Conservation (phyloP, 2,329 filamentous ascomycete genomes). For the Macrophomina tecta region DNA sequence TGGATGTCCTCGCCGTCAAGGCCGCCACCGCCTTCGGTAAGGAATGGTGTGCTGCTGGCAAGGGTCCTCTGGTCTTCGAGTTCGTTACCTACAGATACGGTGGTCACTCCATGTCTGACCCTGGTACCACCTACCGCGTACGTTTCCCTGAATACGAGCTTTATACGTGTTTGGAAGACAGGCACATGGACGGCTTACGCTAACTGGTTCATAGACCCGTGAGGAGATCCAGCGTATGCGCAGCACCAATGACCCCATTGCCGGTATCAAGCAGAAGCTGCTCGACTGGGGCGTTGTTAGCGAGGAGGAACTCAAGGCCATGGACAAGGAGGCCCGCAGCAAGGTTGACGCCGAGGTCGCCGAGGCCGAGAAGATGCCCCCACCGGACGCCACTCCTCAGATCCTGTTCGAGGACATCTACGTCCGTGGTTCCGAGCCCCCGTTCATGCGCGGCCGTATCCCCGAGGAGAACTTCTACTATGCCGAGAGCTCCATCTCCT, state of each 20-base stretch:
- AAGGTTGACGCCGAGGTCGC: constrained; percentile 90
- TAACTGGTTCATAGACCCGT: constrained; percentile 66
- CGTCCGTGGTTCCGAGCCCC: constrained; percentile 83
- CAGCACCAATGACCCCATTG: constrained; percentile 97
- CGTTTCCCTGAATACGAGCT: constrained; percentile 30
- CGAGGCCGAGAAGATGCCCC: constrained; percentile 84
- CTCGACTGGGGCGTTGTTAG: constrained; percentile 90
- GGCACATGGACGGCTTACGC: constrained; percentile 13
- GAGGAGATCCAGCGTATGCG: constrained; percentile 99
- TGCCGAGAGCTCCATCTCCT: constrained; percentile 36
- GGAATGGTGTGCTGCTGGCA: constrained; percentile 80
- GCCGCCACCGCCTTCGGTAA: constrained; percentile 94
- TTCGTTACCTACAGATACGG: constrained; percentile 99
- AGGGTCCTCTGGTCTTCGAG: constrained; percentile 95
- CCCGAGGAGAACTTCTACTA: constrained; percentile 93
- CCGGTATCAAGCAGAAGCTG: constrained; percentile 96
- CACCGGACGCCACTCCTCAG: constrained; percentile 77
- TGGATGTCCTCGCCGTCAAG: constrained; percentile 98
- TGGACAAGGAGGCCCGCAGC: constrained; percentile 91
- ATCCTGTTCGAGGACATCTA: constrained; percentile 98
- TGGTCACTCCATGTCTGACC: constrained; percentile 99
- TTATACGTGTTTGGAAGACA: too few species aligned
- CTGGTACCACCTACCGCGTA: constrained; percentile 93
- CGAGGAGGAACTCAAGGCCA: constrained; percentile 93
- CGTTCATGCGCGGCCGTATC: constrained; percentile 84